Evolutionary conservation across 768 basidiomycete genomes (phyloP).

Genomic region (Guyanaporus albipodus): DNA sequence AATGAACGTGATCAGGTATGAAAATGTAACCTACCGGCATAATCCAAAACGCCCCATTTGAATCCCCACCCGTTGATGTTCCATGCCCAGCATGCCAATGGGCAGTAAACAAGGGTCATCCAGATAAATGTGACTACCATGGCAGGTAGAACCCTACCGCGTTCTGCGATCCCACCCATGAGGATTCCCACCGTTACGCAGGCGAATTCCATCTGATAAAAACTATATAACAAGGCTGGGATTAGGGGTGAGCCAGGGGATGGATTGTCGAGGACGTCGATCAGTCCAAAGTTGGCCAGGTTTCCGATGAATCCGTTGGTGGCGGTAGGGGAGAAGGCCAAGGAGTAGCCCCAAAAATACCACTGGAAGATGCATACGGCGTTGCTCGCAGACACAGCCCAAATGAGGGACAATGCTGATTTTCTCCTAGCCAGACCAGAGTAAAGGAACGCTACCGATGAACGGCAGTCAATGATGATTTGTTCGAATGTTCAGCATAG

Average conservation of each 20-base stretch:
- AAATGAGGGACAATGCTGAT: conserved; percentile 66
- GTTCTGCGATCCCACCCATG: conserved; percentile 81
- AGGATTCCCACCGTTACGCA: conserved; percentile 77
- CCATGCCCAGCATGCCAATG: conserved; percentile 86
- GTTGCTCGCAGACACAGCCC: conserved; percentile 69
- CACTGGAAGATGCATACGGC: conserved; percentile 77
- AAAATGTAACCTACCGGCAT: conserved; percentile 56
- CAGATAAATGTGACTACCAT: conserved; percentile 81
- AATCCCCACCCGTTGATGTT: conserved; percentile 78
- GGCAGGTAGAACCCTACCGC: conserved; percentile 76
- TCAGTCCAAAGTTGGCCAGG: conserved; percentile 73
- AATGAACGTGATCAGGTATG: conserved; percentile 1
- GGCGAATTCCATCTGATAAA: conserved; percentile 87
- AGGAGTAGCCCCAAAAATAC: conserved; percentile 80
- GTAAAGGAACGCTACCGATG: conserved; percentile 60
- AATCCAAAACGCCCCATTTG: conserved; percentile 83
- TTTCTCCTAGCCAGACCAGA: conserved; percentile 71
- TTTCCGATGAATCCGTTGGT: conserved; percentile 78
- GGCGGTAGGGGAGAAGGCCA: conserved; percentile 77
- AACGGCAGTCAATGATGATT: not conserved
- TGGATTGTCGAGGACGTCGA: conserved; percentile 63
- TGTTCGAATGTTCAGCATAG: not conserved
- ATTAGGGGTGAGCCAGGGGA: conserved; percentile 79
- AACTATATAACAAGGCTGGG: conserved; percentile 77
- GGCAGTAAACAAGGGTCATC: conserved; percentile 86